Base-by-base conservation (phyloP, 2,329 filamentous ascomycete genomes). In the Fusarium sp. region DNA sequence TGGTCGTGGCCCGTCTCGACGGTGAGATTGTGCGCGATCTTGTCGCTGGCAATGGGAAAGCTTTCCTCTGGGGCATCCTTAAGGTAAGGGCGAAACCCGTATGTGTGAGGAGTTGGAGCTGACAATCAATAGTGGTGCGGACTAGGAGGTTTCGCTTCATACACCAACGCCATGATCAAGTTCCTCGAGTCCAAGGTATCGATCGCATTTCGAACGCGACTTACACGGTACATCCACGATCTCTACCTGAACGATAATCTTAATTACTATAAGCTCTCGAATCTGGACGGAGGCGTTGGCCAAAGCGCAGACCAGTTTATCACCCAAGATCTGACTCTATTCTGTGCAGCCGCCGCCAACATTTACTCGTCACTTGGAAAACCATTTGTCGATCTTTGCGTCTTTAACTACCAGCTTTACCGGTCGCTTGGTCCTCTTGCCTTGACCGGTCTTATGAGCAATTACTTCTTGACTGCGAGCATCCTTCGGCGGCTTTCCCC, bases 131-230 rank as follows among this genome's bases (percentile, higher is more conserved):
- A 91, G 87, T 99, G 97, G 97, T 95, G 95, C 75, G 95, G 96
- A 4, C 92, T 99, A 39, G 97, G 97, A 48, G 94, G 94, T 3
- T 92, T 98, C 73, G 96, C 95, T 10, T 97, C 96, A 0, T 99
- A 99, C 81, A 98, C 96, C 60, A 99, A 99, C 83, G 95, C 96
- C 64, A 98, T 97, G 93, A 99, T 99, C 87, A 98, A 98, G 83
- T 99, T 94, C 84, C 89, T 99, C 72, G 96, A 99, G 84, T 96
- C 94, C 60, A 99, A 99, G 86, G 95, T 99, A 64, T 98, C 96
- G 8, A 99, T 99, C 76, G 96, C 97, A 37, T 99, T 99, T 88
- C 92, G 97, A 48, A 99, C 97, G 6, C 91, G 97, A 13, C 88
- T 99, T 16, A 99, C 97, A 2, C 89, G 97, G 77, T 99, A 99